Evolutionary conservation across 2,329 filamentous ascomycete species (phyloP).

Genomic region (Pezizomycotina sp.): DNA sequence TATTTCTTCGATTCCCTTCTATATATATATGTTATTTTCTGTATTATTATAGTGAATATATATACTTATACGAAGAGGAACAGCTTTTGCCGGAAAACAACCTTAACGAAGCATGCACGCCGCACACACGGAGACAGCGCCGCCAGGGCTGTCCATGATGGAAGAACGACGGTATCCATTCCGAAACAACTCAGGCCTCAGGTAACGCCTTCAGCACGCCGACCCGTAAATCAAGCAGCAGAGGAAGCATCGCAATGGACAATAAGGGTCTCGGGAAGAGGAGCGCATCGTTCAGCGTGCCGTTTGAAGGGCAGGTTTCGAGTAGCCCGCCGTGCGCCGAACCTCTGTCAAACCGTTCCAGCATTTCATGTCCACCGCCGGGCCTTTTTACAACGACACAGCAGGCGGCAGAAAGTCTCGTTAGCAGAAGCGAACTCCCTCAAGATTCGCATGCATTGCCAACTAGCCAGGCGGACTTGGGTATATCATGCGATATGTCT

Average conservation of each 20-base stretch:
- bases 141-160: too few relatives aligned
- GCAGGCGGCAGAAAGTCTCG: conserved; percentile 28
- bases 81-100: conserved; percentile 57
- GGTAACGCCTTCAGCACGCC: conserved; percentile 12
- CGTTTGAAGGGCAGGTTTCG: conserved; percentile 6
- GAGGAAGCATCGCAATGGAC: conserved; percentile 1
- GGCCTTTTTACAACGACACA: conserved; percentile 8
- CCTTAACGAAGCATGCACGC: conserved; percentile 27
- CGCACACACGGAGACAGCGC: conserved; percentile 22
- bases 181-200: conserved; percentile 11
- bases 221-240: conserved; percentile 6
- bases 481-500: conserved; percentile 37
- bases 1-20: neutral
- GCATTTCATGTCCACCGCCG: conserved; percentile 7
- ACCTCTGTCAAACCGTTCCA: conserved; percentile 14
- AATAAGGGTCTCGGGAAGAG: conserved; percentile 11
- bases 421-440: conserved; percentile 34
- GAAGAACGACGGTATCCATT: too few relatives aligned
- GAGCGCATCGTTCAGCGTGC: conserved; percentile 7
- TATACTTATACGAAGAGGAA: conserved; percentile 13
- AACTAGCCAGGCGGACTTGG: conserved; percentile 37
- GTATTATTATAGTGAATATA: conserved; percentile 18
- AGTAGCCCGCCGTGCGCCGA: conserved; percentile 15
- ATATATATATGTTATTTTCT: neutral
- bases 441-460: conserved; percentile 22